Conservation (phyloP, 2,329 filamentous ascomycete genomes). For the Diaporthe citri region DNA sequence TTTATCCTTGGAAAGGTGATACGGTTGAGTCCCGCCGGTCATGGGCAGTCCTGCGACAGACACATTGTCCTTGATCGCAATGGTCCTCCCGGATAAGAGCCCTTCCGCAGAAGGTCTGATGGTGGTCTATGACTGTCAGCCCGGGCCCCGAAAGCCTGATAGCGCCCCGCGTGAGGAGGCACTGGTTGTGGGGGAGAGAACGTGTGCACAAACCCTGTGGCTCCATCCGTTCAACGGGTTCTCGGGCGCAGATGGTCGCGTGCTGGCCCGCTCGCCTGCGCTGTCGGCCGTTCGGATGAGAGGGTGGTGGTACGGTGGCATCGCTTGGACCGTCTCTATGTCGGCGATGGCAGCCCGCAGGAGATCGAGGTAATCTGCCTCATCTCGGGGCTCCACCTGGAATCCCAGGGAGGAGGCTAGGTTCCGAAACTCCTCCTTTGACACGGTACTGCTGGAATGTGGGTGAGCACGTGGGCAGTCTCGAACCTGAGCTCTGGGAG, state of each 20-base stretch:
- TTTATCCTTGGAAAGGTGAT: slow-evolving; percentile 36
- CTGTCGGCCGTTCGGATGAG: slow-evolving; percentile 1
- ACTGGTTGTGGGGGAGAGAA: slow-evolving; percentile 2
- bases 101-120: slow-evolving; percentile 31
- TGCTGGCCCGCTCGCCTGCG: slow-evolving; percentile 23
- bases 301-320: slow-evolving; percentile 32
- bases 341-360: slow-evolving; percentile 30
- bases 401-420: slow-evolving; percentile 33
- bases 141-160: slow-evolving; percentile 4
- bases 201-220: slow-evolving; percentile 26
- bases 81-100: slow-evolving; percentile 39
- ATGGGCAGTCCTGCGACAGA: slow-evolving; percentile 41
- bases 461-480: background rate
- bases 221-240: slow-evolving; percentile 39
- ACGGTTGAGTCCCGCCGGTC: slow-evolving; percentile 41
- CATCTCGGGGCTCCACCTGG: slow-evolving; percentile 33
- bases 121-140: slow-evolving; percentile 22
- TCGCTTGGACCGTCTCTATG: slow-evolving; percentile 33
- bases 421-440: slow-evolving; percentile 13
- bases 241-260: slow-evolving; percentile 10
- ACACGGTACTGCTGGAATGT: background rate
- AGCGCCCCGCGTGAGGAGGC: background rate
- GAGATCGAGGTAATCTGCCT: slow-evolving; percentile 33
- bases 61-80: slow-evolving; percentile 43
- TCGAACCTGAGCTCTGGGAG: background rate